A percentile compares a stretch with the other conserved stretches of the same genome.
phyloP scores from a whole-genome alignment of 1,139 yeast genomes.

The Saccharomyces pastorianus region DNA sequence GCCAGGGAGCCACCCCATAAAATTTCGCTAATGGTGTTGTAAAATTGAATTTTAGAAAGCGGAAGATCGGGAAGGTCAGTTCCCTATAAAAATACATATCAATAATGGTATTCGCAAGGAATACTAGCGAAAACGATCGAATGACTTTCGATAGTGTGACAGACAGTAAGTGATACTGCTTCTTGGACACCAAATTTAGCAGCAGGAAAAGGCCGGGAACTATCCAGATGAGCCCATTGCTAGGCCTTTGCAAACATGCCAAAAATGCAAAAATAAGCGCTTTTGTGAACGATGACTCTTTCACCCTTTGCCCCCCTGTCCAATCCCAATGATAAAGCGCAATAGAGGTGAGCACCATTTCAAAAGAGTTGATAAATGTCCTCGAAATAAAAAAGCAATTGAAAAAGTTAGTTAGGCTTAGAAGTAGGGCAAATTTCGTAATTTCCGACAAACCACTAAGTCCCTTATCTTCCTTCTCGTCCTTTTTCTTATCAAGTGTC shows the following conservation, averaged over 20 bases:
- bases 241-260: slow-evolving; percentile 71
- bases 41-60: slow-evolving; percentile 70
- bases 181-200: slow-evolving; percentile 12
- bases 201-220: slow-evolving; percentile 44
- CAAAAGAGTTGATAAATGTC: slow-evolving; percentile 80
- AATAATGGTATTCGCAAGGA: slow-evolving; percentile 35
- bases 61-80: slow-evolving; percentile 54
- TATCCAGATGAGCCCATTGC: slow-evolving; percentile 70
- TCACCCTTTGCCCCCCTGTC: slow-evolving; percentile 30
- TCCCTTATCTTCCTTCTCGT: slow-evolving; percentile 21
- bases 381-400: slow-evolving; percentile 77
- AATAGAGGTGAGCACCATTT: slow-evolving; percentile 61
- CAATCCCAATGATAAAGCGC: slow-evolving; percentile 74
- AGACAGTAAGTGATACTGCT: slow-evolving; percentile 8
- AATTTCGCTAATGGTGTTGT: slow-evolving; percentile 65
- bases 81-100: slow-evolving; percentile 58
- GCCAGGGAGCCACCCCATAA: slow-evolving; percentile 82
- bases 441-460: slow-evolving; percentile 4
- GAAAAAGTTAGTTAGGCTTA: slow-evolving; percentile 67
- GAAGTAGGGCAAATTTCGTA: slow-evolving; percentile 23
- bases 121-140: slow-evolving; percentile 25
- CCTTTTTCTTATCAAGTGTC: slow-evolving; percentile 16
- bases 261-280: slow-evolving; percentile 41
- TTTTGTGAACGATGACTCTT: slow-evolving; percentile 16
- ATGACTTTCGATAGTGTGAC: slow-evolving; percentile 24